Evolutionary conservation across 2,329 filamentous ascomycete genomes (phyloP).

Genomic region (Fusarium penzigii): DNA sequence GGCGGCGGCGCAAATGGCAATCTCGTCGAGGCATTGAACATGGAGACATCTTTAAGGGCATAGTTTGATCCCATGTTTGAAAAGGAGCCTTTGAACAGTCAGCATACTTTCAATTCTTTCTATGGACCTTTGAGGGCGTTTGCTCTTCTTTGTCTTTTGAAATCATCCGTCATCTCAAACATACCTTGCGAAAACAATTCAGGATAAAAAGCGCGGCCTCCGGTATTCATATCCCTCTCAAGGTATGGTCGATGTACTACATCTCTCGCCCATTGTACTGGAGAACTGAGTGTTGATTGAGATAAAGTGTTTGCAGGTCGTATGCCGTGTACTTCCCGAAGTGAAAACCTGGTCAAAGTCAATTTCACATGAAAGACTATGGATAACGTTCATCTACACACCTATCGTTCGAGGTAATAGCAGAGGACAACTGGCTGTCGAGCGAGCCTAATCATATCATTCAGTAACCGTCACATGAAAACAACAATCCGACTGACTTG

Average conservation of each 20-base stretch:
- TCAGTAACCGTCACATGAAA: too few relatives aligned
- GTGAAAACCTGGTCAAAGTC: slow-evolving; percentile 31
- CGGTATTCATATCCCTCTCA: slow-evolving; percentile 23
- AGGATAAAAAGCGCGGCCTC: slow-evolving; percentile 9
- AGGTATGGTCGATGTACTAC: slow-evolving; percentile 26
- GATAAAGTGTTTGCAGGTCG: slow-evolving; percentile 39
- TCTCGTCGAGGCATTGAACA: slow-evolving; percentile 33
- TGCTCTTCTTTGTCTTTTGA: background rate
- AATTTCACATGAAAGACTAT: background rate
- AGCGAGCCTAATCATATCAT: too few relatives aligned
- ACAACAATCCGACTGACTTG: too few relatives aligned
- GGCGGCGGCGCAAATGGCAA: slow-evolving; percentile 28
- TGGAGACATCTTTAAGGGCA: slow-evolving; percentile 32
- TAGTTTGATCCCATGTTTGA: slow-evolving; percentile 31
- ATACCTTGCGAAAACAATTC: slow-evolving; percentile 19
- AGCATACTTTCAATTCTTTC: background rate
- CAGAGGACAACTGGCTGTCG: too few relatives aligned
- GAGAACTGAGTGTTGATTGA: slow-evolving; percentile 41
- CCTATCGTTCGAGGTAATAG: background rate
- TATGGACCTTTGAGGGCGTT: background rate
- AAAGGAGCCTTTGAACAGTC: slow-evolving; percentile 23
- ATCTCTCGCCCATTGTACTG: slow-evolving; percentile 34
- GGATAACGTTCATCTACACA: slow-evolving; percentile 21
- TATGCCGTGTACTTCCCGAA: slow-evolving; percentile 35
- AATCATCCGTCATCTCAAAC: background rate